Evolutionary conservation across 345 rosid genomes (phyloP), one percentile per base, ranked within the genome.

Genomic region (Euphorbia peplus): DNA sequence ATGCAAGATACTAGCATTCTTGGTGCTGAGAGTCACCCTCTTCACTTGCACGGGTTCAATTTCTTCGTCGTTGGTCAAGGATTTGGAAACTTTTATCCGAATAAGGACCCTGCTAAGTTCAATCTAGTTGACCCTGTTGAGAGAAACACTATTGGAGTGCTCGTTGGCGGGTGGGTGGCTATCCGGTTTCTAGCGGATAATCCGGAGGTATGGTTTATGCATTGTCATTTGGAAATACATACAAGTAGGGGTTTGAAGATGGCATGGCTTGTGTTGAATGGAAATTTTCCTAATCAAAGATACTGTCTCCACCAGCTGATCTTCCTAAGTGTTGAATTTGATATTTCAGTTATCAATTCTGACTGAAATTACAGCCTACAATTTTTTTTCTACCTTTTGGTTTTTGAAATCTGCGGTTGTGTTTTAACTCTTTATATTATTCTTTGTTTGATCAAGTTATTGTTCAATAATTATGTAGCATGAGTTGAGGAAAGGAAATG

Each of bases 21-120:
- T 26, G 74, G 78, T 35, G 74, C 68, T 35, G 78, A 75, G 54
- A 75, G 78, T 51, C 74, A 75, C 39, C 78, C 78, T 54, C 74
- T 64, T 39, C 78, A 75, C 52, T 70, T 75, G 54, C 78, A 75
- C 26, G 78, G 74, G 21, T 75, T 56, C 67, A 75, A 75, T 60
- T 75, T 69, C 74, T 75, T 64, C 12, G 70, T 68, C 2, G 70
- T 75, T 13, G 67, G 74, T 8, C 74, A 75, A 47, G 78, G 74
- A 24, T 75, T 69, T 22, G 63, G 78, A 9, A 75, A 75, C 18
- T 75, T 56, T 48, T 62, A 69, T 51, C 70, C 70, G 6, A 63
- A n/a, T 12, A 69, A 75, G 50, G 74, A 58, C 69, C 70, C 74
- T 37, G 67, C 74, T 4, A 75, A 69, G 47, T 75, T 64, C 67